phyloP scores from a whole-genome alignment of 2,329 filamentous ascomycete species.

The Pyrenophora seminiperda region DNA sequence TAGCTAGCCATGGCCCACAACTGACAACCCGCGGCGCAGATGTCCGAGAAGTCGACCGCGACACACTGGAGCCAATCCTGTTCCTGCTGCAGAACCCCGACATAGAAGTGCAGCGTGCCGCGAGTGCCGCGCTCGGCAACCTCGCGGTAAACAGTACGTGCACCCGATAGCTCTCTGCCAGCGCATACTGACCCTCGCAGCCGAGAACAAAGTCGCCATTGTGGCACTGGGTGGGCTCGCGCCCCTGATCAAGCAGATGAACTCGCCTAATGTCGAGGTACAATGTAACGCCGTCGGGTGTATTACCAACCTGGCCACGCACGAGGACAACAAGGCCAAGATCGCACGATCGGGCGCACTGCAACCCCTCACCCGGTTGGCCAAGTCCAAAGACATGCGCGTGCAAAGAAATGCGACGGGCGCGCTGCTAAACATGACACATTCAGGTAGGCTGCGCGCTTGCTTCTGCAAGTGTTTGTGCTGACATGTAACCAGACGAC shows the following conservation, averaged over 20 bases:
- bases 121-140: slow-evolving; percentile 93
- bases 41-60: slow-evolving; percentile 92
- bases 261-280: slow-evolving; percentile 95
- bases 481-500: slow-evolving; percentile 68
- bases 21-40: slow-evolving; percentile 60
- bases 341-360: slow-evolving; percentile 94
- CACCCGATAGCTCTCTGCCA: background rate
- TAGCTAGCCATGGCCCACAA: background rate
- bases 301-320: slow-evolving; percentile 96
- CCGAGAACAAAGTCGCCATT: slow-evolving; percentile 97
- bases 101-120: slow-evolving; percentile 95
- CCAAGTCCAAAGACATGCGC: slow-evolving; percentile 98
- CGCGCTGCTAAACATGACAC: slow-evolving; percentile 97
- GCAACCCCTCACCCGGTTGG: slow-evolving; percentile 84
- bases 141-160: slow-evolving; percentile 89
- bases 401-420: slow-evolving; percentile 97
- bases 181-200: slow-evolving; percentile 61
- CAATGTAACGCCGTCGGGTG: slow-evolving; percentile 99
- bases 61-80: slow-evolving; percentile 94
- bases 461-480: slow-evolving; percentile 4
- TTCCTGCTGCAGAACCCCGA: slow-evolving; percentile 93
- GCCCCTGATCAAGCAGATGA: slow-evolving; percentile 96
- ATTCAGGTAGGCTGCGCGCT: slow-evolving; percentile 72
- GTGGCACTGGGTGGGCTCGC: slow-evolving; percentile 88
- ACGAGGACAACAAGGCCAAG: slow-evolving; percentile 99